phyloP scores from a whole-genome alignment of 2,329 filamentous ascomycete genomes.

The Penicillium rolfsii region DNA sequence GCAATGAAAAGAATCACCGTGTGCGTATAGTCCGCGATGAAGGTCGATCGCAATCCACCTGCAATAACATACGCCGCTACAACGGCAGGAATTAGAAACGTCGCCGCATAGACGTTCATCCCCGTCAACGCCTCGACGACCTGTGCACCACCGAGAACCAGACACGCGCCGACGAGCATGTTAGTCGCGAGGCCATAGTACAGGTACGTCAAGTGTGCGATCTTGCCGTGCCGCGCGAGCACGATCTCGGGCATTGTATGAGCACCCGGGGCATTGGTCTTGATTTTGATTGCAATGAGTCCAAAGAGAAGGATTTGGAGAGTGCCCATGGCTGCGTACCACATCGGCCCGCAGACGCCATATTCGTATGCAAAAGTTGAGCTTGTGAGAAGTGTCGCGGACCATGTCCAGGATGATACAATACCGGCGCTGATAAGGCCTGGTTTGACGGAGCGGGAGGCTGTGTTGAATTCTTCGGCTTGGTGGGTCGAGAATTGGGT shows the following conservation, averaged over 20 bases:
- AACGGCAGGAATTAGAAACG: slow-evolving; percentile 46
- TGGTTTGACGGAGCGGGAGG: slow-evolving; percentile 42
- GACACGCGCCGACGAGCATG: slow-evolving; percentile 46
- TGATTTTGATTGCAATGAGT: slow-evolving; percentile 49
- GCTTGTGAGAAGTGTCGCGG: slow-evolving; percentile 50
- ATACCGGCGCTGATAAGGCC: slow-evolving; percentile 54
- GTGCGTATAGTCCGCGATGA: slow-evolving; percentile 50
- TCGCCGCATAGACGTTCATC: slow-evolving; percentile 49
- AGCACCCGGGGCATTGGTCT: slow-evolving; percentile 45
- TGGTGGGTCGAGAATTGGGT: slow-evolving; percentile 37
- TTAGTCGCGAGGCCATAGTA: slow-evolving; percentile 49
- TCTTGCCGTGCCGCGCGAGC: slow-evolving; percentile 41
- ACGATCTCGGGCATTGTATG: slow-evolving; percentile 52
- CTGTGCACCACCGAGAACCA: slow-evolving; percentile 46
- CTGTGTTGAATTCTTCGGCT: slow-evolving; percentile 55
- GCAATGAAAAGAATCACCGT: slow-evolving; percentile 47
- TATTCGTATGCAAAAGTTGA: slow-evolving; percentile 49
- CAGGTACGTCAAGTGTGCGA: slow-evolving; percentile 46
- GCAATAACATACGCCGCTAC: slow-evolving; percentile 47
- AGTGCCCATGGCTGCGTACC: slow-evolving; percentile 48
- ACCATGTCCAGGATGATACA: slow-evolving; percentile 56
- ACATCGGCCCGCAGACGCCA: slow-evolving; percentile 49
- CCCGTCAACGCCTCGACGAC: slow-evolving; percentile 47
- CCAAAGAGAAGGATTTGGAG: slow-evolving; percentile 49
- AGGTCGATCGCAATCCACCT: slow-evolving; percentile 47